Base-by-base conservation (phyloP, 108 stramenopile genomes). In the Parietichytrium sp. region DNA sequence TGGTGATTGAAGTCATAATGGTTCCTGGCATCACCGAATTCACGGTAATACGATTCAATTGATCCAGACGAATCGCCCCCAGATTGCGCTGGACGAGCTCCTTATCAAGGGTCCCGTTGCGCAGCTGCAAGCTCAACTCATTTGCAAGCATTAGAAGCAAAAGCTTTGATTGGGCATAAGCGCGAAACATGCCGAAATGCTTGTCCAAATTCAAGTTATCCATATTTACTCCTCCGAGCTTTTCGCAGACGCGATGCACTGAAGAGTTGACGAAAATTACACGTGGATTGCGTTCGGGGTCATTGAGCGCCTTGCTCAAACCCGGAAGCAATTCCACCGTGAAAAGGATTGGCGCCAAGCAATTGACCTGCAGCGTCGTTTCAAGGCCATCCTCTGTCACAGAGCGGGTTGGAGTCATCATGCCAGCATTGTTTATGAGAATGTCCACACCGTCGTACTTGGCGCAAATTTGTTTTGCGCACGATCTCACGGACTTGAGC, bases 341-440 rank as follows among this genome's bases (percentile, higher is more conserved):
- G 20, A 72, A 45, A 23, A 72, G 61, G 3, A 45, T 45, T 13
- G 25, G 13, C 10, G 20, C 33, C 23, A 72, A 72, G 61, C 61
- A 72, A 42, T 72, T 72, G 38, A 72, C 61, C 20, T 72, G 61
- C 61, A 72, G 36, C 61, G 45, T 72, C 61, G 45, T 72, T 1
- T 72, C 61, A 8, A 72, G 42, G 33, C 61, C 61, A 27, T 72
- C 61, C 10, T 13, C 38, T 6, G 61, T 72, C 0, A 42, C 45
- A 33, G 36, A 45, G 61, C 61, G 61, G n/a, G 61, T 18, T 8
- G 61, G 61, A 10, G 45, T 33, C 61, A 72, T 72, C 23, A 72
- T 38, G 33, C 61, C 61, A 16, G 61, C 61, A 25, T 72, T 72
- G 38, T 72, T 33, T n/a, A 72, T 42, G 42, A 72, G 61, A 6